These are phyloP conservation scores for Metschnikowia bowlesiae DNA, from an alignment of 805 yeast genomes.

Conservation along the genomic window DNA sequence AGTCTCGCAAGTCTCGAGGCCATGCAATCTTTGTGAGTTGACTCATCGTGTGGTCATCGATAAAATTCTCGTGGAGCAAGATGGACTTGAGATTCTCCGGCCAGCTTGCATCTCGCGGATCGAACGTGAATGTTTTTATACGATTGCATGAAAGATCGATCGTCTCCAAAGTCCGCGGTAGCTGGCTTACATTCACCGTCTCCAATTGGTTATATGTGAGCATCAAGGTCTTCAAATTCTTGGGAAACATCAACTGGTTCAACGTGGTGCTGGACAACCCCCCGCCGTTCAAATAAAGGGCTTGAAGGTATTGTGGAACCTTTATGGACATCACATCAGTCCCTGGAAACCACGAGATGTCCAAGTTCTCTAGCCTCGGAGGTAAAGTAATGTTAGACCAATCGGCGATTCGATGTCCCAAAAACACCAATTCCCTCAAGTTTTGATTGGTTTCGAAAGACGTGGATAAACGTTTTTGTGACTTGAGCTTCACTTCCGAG, in stretches of 20 bases:
- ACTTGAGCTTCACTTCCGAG: slow-evolving; percentile 20
- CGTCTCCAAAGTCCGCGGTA: slow-evolving; percentile 28
- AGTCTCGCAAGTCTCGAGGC: slow-evolving; percentile 21
- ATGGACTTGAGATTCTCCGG: slow-evolving; percentile 25
- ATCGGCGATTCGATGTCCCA: slow-evolving; percentile 28
- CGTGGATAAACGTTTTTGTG: neutral
- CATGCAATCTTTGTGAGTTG: slow-evolving; percentile 19
- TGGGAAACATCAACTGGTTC: slow-evolving; percentile 16
- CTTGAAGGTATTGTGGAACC: slow-evolving; percentile 20
- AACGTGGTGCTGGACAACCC: slow-evolving; percentile 17
- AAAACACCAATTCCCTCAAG: slow-evolving; percentile 25
- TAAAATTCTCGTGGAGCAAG: slow-evolving; percentile 20
- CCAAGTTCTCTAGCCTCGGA: slow-evolving; percentile 22
- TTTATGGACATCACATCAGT: slow-evolving; percentile 22
- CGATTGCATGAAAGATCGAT: slow-evolving; percentile 27
- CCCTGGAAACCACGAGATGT: slow-evolving; percentile 32
- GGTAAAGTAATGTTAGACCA: slow-evolving; percentile 31
- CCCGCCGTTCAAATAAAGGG: slow-evolving; percentile 31
- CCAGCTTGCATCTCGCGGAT: slow-evolving; percentile 15
- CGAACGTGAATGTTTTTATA: slow-evolving; percentile 11
- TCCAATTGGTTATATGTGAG: slow-evolving; percentile 26
- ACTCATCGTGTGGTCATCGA: slow-evolving; percentile 17
- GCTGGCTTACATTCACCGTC: slow-evolving; percentile 19
- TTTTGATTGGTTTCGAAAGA: slow-evolving; percentile 8
- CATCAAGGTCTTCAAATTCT: slow-evolving; percentile 27